phyloP scores from a whole-genome alignment of 2,329 filamentous ascomycete genomes.

The Colletotrichum sp. region DNA sequence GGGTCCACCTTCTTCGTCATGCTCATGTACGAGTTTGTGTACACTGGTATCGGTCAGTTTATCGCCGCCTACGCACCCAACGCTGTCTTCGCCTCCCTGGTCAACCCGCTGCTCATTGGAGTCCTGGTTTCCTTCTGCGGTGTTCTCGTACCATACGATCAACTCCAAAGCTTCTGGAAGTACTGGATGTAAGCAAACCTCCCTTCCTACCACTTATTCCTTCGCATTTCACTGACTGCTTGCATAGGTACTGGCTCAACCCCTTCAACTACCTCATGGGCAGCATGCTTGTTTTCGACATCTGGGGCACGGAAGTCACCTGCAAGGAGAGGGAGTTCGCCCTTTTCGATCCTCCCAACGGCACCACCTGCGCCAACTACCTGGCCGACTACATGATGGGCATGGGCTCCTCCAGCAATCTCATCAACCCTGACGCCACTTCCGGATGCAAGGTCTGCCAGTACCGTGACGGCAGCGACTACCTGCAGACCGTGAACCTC shows the following conservation, averaged over 20 bases:
- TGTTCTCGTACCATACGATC: constrained; percentile 70
- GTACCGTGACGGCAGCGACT: constrained; percentile 63
- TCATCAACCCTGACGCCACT: constrained; percentile 65
- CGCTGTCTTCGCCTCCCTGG: constrained; percentile 61
- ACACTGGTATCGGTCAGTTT: constrained; percentile 66
- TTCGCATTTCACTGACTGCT: accelerated
- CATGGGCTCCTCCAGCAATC: constrained; percentile 50
- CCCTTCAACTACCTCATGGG: constrained; percentile 68
- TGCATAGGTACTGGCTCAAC: constrained; percentile 34
- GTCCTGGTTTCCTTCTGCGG: constrained; percentile 75
- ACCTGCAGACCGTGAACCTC: constrained; percentile 63
- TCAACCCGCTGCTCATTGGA: constrained; percentile 61
- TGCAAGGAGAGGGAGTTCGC: constrained; percentile 57
- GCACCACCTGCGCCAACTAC: constrained; percentile 63
- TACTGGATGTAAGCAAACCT: constrained; percentile 50
- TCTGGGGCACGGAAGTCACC: constrained; percentile 50
- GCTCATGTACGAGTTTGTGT: constrained; percentile 64
- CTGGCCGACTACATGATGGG: constrained; percentile 55
- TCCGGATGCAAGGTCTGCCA: constrained; percentile 64
- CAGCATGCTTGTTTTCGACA: constrained; percentile 55
- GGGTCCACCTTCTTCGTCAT: constrained; percentile 60
- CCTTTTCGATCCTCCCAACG: constrained; percentile 52
- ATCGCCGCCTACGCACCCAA: constrained; percentile 68
- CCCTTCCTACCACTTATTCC: accelerated
- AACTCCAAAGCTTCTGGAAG: constrained; percentile 70